Evolutionary conservation across 2,329 filamentous ascomycete species (phyloP).

Genomic region (Botrytis sinoallii): DNA sequence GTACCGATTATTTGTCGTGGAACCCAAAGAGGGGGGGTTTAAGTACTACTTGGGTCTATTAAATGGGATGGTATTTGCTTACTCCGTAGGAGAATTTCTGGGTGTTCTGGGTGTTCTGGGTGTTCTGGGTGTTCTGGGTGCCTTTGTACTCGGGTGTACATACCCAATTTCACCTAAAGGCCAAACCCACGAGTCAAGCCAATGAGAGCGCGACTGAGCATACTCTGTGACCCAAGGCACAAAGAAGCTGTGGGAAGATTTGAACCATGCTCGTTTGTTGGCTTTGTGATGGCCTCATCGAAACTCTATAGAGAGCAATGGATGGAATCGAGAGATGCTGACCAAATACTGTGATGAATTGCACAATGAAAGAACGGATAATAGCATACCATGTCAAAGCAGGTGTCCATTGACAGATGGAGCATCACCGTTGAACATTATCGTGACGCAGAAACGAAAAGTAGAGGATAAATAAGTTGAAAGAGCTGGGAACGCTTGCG

Average conservation of each 20-base stretch:
- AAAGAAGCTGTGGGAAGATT: neutral
- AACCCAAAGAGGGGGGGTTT: slow-evolving; percentile 8
- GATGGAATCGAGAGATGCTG: neutral
- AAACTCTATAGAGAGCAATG: neutral
- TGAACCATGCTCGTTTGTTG: neutral
- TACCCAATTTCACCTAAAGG: slow-evolving; percentile 4
- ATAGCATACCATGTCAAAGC: slow-evolving; percentile 10
- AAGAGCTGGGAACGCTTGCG: neutral
- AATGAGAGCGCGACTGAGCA: slow-evolving; percentile 4
- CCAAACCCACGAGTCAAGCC: neutral
- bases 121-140: neutral
- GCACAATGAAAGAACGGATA: slow-evolving; percentile 2
- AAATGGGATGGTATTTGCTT: slow-evolving; percentile 4
- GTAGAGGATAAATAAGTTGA: neutral
- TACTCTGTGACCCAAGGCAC: neutral
- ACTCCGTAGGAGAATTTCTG: neutral
- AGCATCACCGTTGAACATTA: slow-evolving; percentile 18
- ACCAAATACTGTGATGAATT: neutral
- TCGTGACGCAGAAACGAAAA: slow-evolving; percentile 22
- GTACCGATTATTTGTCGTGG: slow-evolving; percentile 15
- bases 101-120: neutral
- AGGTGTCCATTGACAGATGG: slow-evolving; percentile 14
- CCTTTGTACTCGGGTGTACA: slow-evolving; percentile 15
- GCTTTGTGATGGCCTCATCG: neutral
- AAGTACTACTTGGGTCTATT: slow-evolving; percentile 2